phyloP scores from a whole-genome alignment of 208 protist genomes.

The Polymyxa betae region DNA sequence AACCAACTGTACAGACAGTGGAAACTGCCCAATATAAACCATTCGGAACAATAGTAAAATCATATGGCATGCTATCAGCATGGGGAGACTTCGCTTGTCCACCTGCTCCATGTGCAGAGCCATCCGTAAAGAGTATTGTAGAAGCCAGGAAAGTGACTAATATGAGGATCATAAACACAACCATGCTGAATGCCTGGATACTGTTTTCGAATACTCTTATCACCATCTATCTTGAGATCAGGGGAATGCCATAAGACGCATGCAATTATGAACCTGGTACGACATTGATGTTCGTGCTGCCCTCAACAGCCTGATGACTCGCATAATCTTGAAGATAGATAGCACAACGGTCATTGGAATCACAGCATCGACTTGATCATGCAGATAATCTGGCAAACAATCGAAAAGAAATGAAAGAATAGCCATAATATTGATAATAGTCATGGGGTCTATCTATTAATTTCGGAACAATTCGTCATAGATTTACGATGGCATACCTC shows the following conservation, averaged over 20 bases:
- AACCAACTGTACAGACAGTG: conserved; percentile 34
- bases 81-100: neutral
- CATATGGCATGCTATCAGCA: neutral
- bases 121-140: conserved; percentile 13
- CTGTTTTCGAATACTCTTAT: neutral
- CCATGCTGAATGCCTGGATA: conserved; percentile 31
- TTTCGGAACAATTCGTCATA: neutral
- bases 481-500: neutral
- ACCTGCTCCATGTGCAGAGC: neutral
- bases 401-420: conserved; percentile 15
- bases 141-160: neutral
- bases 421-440: neutral
- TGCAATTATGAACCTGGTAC: neutral
- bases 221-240: neutral
- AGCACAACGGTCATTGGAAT: neutral
- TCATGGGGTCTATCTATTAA: neutral
- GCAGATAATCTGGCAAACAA: neutral
- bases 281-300: neutral
- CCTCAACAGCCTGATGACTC: neutral
- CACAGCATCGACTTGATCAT: neutral
- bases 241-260: neutral
- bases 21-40: conserved; percentile 27
- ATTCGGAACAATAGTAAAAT: neutral
- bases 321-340: neutral
- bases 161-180: conserved; percentile 17